Evolutionary conservation across 305 asterid genomes (phyloP).

Genomic region (Plantago coronopus): DNA sequence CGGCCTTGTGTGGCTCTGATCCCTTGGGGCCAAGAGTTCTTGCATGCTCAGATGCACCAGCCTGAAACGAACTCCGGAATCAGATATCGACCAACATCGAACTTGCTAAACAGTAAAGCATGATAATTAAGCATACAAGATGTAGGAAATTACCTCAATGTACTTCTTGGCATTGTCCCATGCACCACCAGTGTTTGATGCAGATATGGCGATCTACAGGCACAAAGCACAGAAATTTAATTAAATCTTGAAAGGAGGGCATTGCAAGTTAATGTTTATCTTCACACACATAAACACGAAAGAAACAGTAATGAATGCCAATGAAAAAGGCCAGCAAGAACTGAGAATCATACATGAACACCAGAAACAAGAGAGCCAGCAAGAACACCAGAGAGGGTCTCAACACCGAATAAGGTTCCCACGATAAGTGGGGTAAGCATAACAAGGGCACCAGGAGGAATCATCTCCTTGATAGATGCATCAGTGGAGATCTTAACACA

Average conservation of each 20-base stretch:
- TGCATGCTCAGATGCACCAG: slow-evolving; percentile 84
- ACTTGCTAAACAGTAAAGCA: not conserved
- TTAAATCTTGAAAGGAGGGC: not conserved
- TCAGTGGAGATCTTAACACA: slow-evolving; percentile 86
- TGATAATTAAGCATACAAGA: not conserved
- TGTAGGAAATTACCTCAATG: slow-evolving; percentile 48
- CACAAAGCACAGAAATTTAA: not conserved
- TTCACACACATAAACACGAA: too few relatives aligned
- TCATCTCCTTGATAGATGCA: slow-evolving; percentile 82
- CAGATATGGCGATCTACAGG: slow-evolving; percentile 73
- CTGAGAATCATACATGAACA: slow-evolving; percentile 51
- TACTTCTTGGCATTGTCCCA: slow-evolving; percentile 92
- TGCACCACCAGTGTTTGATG: too few relatives aligned
- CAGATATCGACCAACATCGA: not conserved
- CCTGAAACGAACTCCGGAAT: slow-evolving; percentile 30
- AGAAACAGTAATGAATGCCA: not conserved
- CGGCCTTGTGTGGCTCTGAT: slow-evolving; percentile 88
- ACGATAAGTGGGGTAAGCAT: slow-evolving; percentile 82
- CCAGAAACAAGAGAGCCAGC: slow-evolving; percentile 85
- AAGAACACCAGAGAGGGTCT: slow-evolving; percentile 79
- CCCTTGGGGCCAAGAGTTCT: slow-evolving; percentile 77
- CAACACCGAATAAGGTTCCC: slow-evolving; percentile 74
- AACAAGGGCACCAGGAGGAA: slow-evolving; percentile 84
- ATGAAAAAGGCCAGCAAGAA: not conserved
- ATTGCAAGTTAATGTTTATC: not conserved